Evolutionary conservation across 139 green algal species (phyloP).

Genomic region (Micractinium conductrix): DNA sequence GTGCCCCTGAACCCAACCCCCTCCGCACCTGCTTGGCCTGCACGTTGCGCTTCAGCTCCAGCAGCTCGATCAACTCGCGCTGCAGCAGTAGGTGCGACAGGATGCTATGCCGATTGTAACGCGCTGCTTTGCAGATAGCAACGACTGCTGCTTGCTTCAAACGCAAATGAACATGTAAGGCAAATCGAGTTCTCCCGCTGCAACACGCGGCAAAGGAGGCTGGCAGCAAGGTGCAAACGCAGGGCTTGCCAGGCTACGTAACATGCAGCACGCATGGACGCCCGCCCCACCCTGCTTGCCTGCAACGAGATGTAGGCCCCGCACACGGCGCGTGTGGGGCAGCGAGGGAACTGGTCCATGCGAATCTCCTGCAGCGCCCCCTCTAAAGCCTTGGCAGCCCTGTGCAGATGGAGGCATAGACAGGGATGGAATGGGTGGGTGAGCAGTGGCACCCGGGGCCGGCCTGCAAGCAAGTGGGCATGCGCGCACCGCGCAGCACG

Average conservation of each 20-base stretch:
- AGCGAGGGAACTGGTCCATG: slow-evolving; percentile 47
- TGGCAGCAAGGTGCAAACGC: too few species aligned
- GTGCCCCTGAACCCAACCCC: too few species aligned
- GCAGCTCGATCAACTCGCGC: slow-evolving; percentile 63
- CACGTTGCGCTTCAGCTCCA: slow-evolving; percentile 62
- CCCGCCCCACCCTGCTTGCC: not conserved
- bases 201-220: too few species aligned
- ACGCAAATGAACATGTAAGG: too few species aligned
- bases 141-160: too few species aligned
- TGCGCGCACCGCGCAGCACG: not conserved
- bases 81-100: slow-evolving; percentile 37
- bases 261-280: too few species aligned
- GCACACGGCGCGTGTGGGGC: slow-evolving; percentile 41
- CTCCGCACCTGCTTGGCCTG: slow-evolving; percentile 32
- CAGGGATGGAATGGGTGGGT: too few species aligned
- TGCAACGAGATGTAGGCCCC: slow-evolving; percentile 68
- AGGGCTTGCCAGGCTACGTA: too few species aligned
- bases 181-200: too few species aligned
- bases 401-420: too few species aligned
- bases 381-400: slow-evolving; percentile 66
- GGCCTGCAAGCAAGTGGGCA: not conserved
- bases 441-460: not conserved
- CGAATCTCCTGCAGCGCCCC: slow-evolving; percentile 64
- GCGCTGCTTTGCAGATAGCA: too few species aligned
- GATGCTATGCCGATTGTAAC: too few species aligned